phyloP scores from a whole-genome alignment of 2,329 filamentous ascomycete genomes.

The Rhexocercosporidium sp. region DNA sequence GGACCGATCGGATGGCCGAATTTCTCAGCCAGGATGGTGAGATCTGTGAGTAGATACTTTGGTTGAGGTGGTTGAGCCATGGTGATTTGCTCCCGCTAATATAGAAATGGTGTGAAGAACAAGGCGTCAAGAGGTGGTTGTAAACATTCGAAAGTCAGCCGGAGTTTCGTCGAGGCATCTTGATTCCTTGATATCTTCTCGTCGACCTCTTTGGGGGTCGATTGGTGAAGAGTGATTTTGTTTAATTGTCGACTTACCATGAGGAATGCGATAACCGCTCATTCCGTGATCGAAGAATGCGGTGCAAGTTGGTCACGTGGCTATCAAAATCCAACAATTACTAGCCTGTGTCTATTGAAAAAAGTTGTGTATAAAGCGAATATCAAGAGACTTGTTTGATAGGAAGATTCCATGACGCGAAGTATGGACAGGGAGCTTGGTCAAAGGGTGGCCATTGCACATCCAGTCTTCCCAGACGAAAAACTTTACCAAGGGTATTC shows the following conservation, averaged over 20 bases:
- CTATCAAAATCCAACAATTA: no score
- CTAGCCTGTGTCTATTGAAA: no score
- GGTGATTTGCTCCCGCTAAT: conserved; percentile 12
- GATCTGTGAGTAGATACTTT: not conserved
- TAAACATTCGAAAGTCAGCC: not conserved
- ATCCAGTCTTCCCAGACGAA: not conserved
- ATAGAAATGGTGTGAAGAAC: not conserved
- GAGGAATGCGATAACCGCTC: not conserved
- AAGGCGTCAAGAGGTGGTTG: not conserved
- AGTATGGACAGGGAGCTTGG: no score
- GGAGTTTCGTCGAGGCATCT: not conserved
- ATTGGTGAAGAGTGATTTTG: no score
- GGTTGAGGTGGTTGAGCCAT: conserved; percentile 1
- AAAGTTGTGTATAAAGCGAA: no score
- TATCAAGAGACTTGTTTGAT: no score
- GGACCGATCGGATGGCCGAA: not conserved
- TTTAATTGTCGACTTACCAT: not conserved
- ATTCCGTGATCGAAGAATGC: not conserved
- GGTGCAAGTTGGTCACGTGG: not conserved
- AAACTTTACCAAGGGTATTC: not conserved
- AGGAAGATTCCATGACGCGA: no score
- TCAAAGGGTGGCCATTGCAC: no score
- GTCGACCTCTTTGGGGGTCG: not conserved
- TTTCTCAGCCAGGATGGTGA: conserved; percentile 6
- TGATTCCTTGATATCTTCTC: not conserved